Conservation (phyloP, 1,139 yeast species). For the Candida sanyaensis region DNA sequence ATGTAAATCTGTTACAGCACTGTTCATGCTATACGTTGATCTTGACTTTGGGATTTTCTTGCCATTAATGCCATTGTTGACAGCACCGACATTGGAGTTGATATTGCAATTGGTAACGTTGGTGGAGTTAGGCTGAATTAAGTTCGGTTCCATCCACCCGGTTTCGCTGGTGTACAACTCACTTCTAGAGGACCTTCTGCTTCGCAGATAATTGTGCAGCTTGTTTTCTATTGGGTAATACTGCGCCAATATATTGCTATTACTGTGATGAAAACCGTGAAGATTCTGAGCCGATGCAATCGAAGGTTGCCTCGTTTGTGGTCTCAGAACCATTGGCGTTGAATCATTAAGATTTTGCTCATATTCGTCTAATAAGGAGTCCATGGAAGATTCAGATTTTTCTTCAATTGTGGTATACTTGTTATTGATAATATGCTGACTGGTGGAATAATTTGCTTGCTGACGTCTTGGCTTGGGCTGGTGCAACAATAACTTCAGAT, state of each 20-base stretch:
- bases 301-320: slow-evolving; percentile 31
- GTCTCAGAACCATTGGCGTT: slow-evolving; percentile 21
- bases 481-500: slow-evolving; percentile 10
- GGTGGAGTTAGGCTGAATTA: slow-evolving; percentile 5
- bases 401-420: slow-evolving; percentile 10
- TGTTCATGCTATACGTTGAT: slow-evolving; percentile 31
- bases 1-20: slow-evolving; percentile 10
- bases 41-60: slow-evolving; percentile 22
- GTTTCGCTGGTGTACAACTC: slow-evolving; percentile 43
- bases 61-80: not conserved
- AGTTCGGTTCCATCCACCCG: slow-evolving; percentile 48
- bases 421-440: slow-evolving; percentile 12
- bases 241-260: slow-evolving; percentile 15
- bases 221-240: slow-evolving; percentile 40
- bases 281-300: slow-evolving; percentile 25
- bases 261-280: slow-evolving; percentile 11
- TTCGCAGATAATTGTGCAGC: slow-evolving; percentile 23
- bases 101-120: not conserved
- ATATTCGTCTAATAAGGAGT: slow-evolving; percentile 54
- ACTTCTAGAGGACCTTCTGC: slow-evolving; percentile 43
- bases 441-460: slow-evolving; percentile 14
- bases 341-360: slow-evolving; percentile 42
- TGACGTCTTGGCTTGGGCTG: slow-evolving; percentile 23
- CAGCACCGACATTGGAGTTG: not conserved
- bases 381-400: slow-evolving; percentile 47